Evolutionary conservation across 2,329 filamentous ascomycete species (phyloP), one percentile per base, ranked within the genome.

Genomic region (Mycosphaerella sp.): DNA sequence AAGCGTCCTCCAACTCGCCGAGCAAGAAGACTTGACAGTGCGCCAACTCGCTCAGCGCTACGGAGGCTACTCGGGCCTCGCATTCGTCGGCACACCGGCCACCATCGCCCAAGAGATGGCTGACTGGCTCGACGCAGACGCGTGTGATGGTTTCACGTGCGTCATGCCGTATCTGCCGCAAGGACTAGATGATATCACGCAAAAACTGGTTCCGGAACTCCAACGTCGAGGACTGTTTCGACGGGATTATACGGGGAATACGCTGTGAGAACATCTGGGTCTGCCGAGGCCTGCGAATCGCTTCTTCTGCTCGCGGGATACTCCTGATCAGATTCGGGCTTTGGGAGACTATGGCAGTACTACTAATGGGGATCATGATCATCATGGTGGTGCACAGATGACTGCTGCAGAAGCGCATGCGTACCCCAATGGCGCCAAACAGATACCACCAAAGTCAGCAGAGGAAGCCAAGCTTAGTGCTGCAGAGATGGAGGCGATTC

Each of bases 111-210:
- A 59, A n/a, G 59, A 58, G 1, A 61, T 62, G 55, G 45, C 46
- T n/a, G 28, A 46, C 21, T 62, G 60, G 60, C 44, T 62, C 14
- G 41, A 49, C 6, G 54, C 59, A 30, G 59, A 50, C 14, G 59
- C 55, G 13, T 58, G 57, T 36, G 60, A 62, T 51, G 60, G 60
- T 4, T 62, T 62, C 34, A 62, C 60, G 9, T 57, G 60, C 18
- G 45, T 49, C 2, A 56, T 62, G 55, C 60, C 60, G 3, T 61
- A 58, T 39, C 41, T 62, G 1, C 60, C 59, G 8, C 55, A 62
- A 52, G 60, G 60, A 2, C 39, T 61, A n/a, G 54, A 62, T 30
- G 60, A 61, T 50, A 50, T 62, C n/a, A 52, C 54, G 6, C 39
- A 58, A 34, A 37, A 53, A 27, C 50, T 62, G 13, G 60, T 62